A percentile compares a stretch with the other conserved stretches of the same genome.
phyloP scores from a whole-genome alignment of 164 flowering plant species.

The Euptelea pleiosperma region DNA sequence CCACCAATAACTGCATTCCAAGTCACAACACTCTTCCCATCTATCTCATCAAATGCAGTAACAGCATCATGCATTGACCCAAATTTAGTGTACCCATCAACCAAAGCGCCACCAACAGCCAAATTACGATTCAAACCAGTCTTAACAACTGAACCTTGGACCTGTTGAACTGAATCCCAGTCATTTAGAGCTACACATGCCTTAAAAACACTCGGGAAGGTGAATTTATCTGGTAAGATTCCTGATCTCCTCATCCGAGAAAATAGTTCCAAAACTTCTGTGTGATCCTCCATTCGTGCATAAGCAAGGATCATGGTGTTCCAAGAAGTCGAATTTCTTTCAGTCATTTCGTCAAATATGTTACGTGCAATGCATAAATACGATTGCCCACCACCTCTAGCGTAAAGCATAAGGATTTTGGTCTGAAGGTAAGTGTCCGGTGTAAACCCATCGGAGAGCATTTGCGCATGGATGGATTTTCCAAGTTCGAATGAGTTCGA shows the following conservation, averaged over 20 bases:
- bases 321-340: slow-evolving; percentile 14
- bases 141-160: slow-evolving; percentile 12
- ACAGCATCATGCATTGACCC: slow-evolving; percentile 11
- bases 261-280: slow-evolving; percentile 12
- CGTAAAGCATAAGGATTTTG: slow-evolving; percentile 18
- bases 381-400: slow-evolving; percentile 4
- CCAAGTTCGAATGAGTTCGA: slow-evolving; percentile 11
- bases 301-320: slow-evolving; percentile 17
- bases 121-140: slow-evolving; percentile 12
- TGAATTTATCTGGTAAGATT: slow-evolving; percentile 12
- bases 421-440: slow-evolving; percentile 14
- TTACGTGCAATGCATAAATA: slow-evolving; percentile 7
- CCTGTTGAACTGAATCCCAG: slow-evolving; percentile 9
- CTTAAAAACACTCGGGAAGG: slow-evolving; percentile 15
- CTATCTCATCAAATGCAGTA: slow-evolving; percentile 4
- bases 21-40: slow-evolving; percentile 13
- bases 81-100: slow-evolving; percentile 12
- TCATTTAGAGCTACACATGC: slow-evolving; percentile 10
- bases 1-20: slow-evolving; percentile 14
- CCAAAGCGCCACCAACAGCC: slow-evolving; percentile 14
- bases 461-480: slow-evolving; percentile 13
- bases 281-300: slow-evolving; percentile 9
- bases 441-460: slow-evolving; percentile 6
- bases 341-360: slow-evolving; percentile 14
- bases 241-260: neutral